Base-by-base conservation (phyloP, 352 stramenopile genomes). In the Phytophthora palmivora region DNA sequence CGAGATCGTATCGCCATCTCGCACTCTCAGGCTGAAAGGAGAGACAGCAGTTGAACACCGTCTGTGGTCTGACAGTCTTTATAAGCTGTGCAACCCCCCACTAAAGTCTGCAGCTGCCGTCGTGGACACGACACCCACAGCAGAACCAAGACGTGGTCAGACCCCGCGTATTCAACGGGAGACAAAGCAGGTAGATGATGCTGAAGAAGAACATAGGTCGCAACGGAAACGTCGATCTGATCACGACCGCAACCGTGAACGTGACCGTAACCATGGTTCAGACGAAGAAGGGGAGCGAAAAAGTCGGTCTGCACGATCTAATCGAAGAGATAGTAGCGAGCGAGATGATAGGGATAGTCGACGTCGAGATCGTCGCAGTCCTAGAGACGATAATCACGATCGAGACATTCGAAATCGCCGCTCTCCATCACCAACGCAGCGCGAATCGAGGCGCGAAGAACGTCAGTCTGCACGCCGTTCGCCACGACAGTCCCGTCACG, bases 11-110 rank as follows among this genome's bases (percentile, higher is more conserved):
- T 91, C 86, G 22, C 81, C 84, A 1, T 75, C 76, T 18, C 77
- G 84, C 8, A 95, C 84, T 10, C 62, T 95, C 11, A 78, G 86
- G 8, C 80, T 95, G 39, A 90, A 91, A 54, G 84, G 86, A n/a
- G 84, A 95, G 58, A 95, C 82, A 14, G 70, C 68, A 0, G 84
- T 84, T 1, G 86, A 95, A 63, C 86, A 95, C 37, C 79, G 78
- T 2, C 55, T 95, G 10, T 95, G 86, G 86, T 87, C 82, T 3
- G 84, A 95, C 48, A 94, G 85, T 66, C 70, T 94, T 21, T 84
- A 90, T 32, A 81, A 74, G 9, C 63, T 94, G 6, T 92, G 83
- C 58, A 89, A 88, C 45, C 74, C 79, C 11, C 62, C 70, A 28
- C 41, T 54, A 15, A 67, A 68, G 28, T 42, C 63, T 42, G 57